Conservation (phyloP, 1,139 yeast species). For the Trichomonascaceae sp. region DNA sequence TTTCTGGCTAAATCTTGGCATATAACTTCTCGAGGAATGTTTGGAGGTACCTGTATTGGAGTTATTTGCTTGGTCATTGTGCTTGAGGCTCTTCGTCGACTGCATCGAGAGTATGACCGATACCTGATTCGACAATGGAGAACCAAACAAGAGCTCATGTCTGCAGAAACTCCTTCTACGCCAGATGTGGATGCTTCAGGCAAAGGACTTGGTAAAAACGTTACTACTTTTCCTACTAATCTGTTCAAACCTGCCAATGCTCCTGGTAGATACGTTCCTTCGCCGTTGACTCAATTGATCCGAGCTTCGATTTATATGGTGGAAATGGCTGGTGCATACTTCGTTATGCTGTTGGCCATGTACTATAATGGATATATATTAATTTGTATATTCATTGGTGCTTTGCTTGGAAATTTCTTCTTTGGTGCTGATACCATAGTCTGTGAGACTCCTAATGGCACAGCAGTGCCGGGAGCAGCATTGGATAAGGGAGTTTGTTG, state of each 20-base stretch:
- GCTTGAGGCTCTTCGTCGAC: slow-evolving; percentile 52
- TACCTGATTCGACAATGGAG: slow-evolving; percentile 32
- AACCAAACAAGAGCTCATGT: slow-evolving; percentile 8
- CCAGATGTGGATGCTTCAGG: neutral
- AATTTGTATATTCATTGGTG: slow-evolving; percentile 58
- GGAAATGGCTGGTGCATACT: slow-evolving; percentile 58
- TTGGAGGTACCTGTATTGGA: slow-evolving; percentile 69
- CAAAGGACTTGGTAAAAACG: neutral
- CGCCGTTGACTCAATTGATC: slow-evolving; percentile 43
- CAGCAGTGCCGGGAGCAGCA: slow-evolving; percentile 10
- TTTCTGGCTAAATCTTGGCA: slow-evolving; percentile 64
- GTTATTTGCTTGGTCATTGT: slow-evolving; percentile 52
- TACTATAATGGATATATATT: slow-evolving; percentile 65
- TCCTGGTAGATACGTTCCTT: slow-evolving; percentile 28
- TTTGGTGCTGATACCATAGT: slow-evolving; percentile 26
- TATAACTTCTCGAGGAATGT: slow-evolving; percentile 49
- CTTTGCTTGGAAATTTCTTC: slow-evolving; percentile 49
- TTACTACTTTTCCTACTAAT: neutral
- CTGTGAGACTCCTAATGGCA: neutral
- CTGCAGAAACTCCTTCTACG: neutral
- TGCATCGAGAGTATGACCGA: slow-evolving; percentile 50
- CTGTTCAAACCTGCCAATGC: slow-evolving; percentile 1
- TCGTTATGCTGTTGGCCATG: slow-evolving; percentile 67
- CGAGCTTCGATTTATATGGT: slow-evolving; percentile 46
- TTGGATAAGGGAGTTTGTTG: slow-evolving; percentile 17